phyloP scores from a whole-genome alignment of 2,329 filamentous ascomycete genomes.

The Trichoderma polysporum region DNA sequence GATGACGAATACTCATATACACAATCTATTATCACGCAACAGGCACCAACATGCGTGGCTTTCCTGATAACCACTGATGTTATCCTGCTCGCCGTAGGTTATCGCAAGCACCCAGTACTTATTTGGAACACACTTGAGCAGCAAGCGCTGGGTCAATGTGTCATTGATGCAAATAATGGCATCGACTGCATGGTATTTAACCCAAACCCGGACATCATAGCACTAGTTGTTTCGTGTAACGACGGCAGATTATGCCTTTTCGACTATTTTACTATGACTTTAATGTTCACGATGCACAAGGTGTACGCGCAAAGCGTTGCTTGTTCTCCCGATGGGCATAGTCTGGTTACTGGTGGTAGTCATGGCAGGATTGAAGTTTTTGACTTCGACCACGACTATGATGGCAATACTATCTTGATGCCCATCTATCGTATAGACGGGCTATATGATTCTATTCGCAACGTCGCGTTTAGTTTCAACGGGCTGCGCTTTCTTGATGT shows the following conservation, averaged over 20 bases:
- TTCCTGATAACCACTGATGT: neutral
- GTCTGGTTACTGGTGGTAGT: neutral
- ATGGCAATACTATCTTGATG: neutral
- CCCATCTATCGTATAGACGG: neutral
- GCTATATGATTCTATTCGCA: neutral
- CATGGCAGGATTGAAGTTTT: neutral
- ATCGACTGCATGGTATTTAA: slow-evolving; percentile 9
- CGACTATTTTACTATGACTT: neutral
- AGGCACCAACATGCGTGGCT: neutral
- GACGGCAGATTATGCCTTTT: slow-evolving; percentile 8
- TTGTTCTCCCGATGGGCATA: neutral
- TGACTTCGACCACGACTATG: neutral
- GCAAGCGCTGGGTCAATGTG: neutral
- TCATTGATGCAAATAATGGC: slow-evolving; percentile 2
- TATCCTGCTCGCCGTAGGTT: neutral
- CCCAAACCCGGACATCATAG: neutral
- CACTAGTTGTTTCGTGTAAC: neutral
- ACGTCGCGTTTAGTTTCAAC: neutral
- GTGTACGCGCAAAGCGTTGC: neutral
- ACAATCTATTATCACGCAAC: neutral
- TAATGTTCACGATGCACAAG: neutral
- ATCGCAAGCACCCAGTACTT: neutral
- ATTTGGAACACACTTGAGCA: neutral
- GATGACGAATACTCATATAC: neutral
- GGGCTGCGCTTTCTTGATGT: neutral